Base-by-base conservation (phyloP, 1,284 basidiomycete species). In the Ceratobasidium sp. region DNA sequence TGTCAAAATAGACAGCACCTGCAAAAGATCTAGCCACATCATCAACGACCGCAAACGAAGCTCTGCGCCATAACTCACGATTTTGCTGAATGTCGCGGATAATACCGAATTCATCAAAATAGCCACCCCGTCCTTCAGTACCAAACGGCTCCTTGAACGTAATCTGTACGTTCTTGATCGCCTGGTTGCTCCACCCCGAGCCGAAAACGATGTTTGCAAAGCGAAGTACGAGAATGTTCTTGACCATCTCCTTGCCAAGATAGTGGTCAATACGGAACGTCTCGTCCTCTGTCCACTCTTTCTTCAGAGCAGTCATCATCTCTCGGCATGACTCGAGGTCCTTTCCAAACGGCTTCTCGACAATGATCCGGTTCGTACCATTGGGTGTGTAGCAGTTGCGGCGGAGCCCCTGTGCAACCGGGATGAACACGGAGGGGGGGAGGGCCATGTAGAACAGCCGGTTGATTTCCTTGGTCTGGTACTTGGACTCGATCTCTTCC, bases 131-230 rank as follows among this genome's bases (percentile, higher is more conserved):
- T 49, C 96, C 96, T 83, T 98, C 96, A 63, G 96, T 98, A 49
- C 96, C 96, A 81, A 98, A 97, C 11, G 95, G 93, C 84, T 98
- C 96, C 85, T 98, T 98, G 89, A 98, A 98, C 9, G 95, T 97
- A 84, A 98, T 97, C 83, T 98, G 96, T 49, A 98, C 94, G 81
- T 95, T 98, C 83, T 89, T 91, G 84, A 98, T 92, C 75, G 90
- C 93, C 83, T 95, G 94, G 84, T 93, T 97, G 85, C 98, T 95
- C 92, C 96, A 96, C 31, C 88, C 88, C 34, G 93, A 89, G 77
- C 90, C 89, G 83, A 98, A 84, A 37, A 95, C 93, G 78, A 95
- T 84, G 83, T 98, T 98, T 77, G 94, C 96, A 81, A 98, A 98
- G 53, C 96, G 91, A 64, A 98, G 86, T 41, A 98, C 94, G 76